Percentiles rank a stretch among this genome's conserved stretches.
phyloP scores from a whole-genome alignment of 1,139 yeast species.

The Eremothecium sinecaudum region DNA sequence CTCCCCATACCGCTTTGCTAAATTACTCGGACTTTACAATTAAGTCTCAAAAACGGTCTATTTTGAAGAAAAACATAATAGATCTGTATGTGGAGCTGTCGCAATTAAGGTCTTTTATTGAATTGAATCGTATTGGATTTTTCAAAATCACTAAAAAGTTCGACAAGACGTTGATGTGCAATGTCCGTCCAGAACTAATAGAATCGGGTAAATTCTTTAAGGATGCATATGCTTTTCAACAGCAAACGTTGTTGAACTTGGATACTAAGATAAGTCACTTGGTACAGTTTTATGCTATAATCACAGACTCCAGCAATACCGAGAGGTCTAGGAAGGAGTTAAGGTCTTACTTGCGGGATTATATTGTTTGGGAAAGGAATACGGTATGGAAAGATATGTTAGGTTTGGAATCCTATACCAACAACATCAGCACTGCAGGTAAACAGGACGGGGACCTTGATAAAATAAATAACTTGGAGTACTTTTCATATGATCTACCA shows the following conservation, averaged over 20 bases:
- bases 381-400: constrained; percentile 68
- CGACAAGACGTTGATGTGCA: constrained; percentile 50
- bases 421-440: constrained; percentile 24
- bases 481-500: constrained; percentile 27
- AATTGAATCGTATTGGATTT: constrained; percentile 59
- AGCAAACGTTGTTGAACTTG: constrained; percentile 36
- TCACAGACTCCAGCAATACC: constrained; percentile 29
- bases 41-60: constrained; percentile 37
- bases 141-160: constrained; percentile 60
- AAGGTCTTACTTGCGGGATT: constrained; percentile 56
- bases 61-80: constrained; percentile 47
- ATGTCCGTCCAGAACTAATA: constrained; percentile 38
- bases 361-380: constrained; percentile 67
- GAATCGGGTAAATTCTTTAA: constrained; percentile 38
- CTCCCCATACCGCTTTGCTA: constrained; percentile 32
- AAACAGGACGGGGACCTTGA: constrained; percentile 13
- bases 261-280: constrained; percentile 41
- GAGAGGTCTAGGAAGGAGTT: constrained; percentile 32
- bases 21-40: constrained; percentile 32
- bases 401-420: constrained; percentile 45
- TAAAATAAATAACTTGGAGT: constrained; percentile 22
- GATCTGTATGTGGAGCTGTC: constrained; percentile 51
- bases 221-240: constrained; percentile 40
- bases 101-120: constrained; percentile 57
- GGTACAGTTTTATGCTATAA: constrained; percentile 39